phyloP scores from a whole-genome alignment of 192 early-diverging fungal species.

The Gigaspora rosea region DNA sequence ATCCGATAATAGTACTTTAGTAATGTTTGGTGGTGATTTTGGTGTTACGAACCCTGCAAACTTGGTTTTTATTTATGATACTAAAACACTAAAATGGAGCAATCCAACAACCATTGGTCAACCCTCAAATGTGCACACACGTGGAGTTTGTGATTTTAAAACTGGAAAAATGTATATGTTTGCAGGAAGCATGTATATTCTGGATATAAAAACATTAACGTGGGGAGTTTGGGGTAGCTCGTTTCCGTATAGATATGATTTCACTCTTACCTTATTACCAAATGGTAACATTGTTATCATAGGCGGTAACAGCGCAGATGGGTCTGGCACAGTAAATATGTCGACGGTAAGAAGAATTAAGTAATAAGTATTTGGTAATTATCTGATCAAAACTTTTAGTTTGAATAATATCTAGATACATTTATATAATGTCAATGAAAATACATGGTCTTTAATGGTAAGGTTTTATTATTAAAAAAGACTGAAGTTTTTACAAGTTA shows the following conservation, averaged over 20 bases:
- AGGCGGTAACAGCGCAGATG: not conserved
- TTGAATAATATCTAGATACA: not conserved
- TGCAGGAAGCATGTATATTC: not conserved
- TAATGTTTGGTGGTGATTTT: no score
- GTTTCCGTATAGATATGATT: not conserved
- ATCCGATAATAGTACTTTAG: not conserved
- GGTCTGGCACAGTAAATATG: no score
- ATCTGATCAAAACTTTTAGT: not conserved
- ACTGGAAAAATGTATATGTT: no score
- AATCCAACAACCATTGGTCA: no score
- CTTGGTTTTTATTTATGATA: not conserved
- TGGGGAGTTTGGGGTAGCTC: not conserved
- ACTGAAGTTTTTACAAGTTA: not conserved
- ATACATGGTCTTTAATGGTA: conserved; percentile 4
- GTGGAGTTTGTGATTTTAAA: not conserved
- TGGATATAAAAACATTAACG: not conserved
- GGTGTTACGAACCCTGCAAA: not conserved
- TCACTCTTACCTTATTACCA: conserved; percentile 2
- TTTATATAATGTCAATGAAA: conserved; percentile 6
- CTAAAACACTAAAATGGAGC: not conserved
- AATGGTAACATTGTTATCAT: not conserved
- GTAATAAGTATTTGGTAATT: not conserved
- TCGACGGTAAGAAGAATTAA: no score
- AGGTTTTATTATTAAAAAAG: not conserved
- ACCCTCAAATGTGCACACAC: no score